phyloP scores from a whole-genome alignment of 2,329 filamentous ascomycete genomes.

The Sporothrix pseudoabietina region DNA sequence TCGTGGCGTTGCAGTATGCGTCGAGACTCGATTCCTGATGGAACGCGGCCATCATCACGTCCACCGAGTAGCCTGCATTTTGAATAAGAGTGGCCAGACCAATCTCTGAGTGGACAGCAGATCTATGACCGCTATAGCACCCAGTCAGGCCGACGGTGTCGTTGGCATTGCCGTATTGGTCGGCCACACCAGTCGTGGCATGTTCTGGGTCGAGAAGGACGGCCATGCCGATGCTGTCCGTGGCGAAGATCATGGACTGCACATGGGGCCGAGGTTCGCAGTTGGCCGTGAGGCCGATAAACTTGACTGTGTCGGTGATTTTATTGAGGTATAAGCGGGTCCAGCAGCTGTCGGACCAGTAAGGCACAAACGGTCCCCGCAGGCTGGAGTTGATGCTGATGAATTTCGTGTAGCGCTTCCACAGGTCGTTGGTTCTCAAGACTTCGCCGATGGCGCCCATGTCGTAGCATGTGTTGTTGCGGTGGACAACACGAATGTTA shows the following conservation, averaged over 20 bases:
- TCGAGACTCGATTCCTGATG: conserved; percentile 28
- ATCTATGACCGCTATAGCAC: conserved; percentile 39
- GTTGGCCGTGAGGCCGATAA: conserved; percentile 45
- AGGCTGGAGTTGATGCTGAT: conserved; percentile 44
- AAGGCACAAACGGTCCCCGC: conserved; percentile 45
- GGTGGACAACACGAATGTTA: conserved; percentile 42
- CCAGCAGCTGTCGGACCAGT: conserved; percentile 44
- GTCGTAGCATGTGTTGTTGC: conserved; percentile 43
- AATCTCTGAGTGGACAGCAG: conserved; percentile 42
- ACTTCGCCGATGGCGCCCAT: conserved; percentile 44
- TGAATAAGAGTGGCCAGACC: conserved; percentile 40
- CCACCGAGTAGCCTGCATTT: conserved; percentile 42
- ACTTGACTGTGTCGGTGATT: conserved; percentile 41
- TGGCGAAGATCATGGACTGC: conserved; percentile 46
- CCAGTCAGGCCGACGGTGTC: conserved; percentile 39
- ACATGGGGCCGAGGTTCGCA: conserved; percentile 43
- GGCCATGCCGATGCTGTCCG: conserved; percentile 44
- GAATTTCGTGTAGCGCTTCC: conserved; percentile 44
- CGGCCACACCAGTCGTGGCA: conserved; percentile 33
- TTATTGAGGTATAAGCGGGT: conserved; percentile 41
- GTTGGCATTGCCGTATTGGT: conserved; percentile 35
- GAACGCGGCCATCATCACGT: conserved; percentile 42
- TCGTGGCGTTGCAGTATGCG: conserved; percentile 36
- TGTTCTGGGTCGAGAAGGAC: conserved; percentile 44
- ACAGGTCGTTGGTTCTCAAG: conserved; percentile 40